These are phyloP conservation scores for Vitis rotundifolia DNA, from an alignment of 164 flowering plant genomes.

Conservation along the genomic window DNA sequence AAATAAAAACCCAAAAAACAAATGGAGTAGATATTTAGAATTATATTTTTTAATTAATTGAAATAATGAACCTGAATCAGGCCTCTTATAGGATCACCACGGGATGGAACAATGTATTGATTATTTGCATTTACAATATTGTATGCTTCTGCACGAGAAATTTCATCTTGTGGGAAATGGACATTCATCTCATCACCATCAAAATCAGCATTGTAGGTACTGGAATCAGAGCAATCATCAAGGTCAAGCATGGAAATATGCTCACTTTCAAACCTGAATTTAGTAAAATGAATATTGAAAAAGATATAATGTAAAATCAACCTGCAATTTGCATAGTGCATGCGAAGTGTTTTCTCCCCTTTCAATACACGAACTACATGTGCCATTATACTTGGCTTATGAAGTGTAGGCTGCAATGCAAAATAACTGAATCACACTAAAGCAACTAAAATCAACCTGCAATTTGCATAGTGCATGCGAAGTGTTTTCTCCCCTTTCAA, in stretches of 20 bases:
- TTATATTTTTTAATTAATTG: background rate
- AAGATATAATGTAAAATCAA: conserved; percentile 14
- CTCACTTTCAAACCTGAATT: background rate
- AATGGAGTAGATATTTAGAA: background rate
- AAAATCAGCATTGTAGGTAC: conserved; percentile 98
- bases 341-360: conserved; percentile 92
- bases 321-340: conserved; percentile 99
- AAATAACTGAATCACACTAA: background rate
- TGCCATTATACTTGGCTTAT: conserved; percentile 98
- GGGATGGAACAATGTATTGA: conserved; percentile 91
- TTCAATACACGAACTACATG: conserved; percentile 88
- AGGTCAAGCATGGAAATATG: background rate
- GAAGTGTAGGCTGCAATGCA: conserved; percentile 89
- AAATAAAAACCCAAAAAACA: background rate
- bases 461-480: conserved; percentile 97
- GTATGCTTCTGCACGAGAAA: conserved; percentile 93
- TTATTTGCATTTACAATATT: conserved; percentile 93
- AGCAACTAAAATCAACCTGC: conserved; percentile 56
- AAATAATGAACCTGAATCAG: conserved; percentile 76
- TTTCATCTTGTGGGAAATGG: conserved; percentile 99
- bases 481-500: conserved; percentile 89
- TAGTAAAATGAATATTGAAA: background rate
- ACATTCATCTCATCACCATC: conserved; percentile 99
- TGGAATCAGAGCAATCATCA: conserved; percentile 24
- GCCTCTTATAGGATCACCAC: conserved; percentile 86